These are phyloP conservation scores for Trichocomaceae sp. DNA, from an alignment of 2,329 filamentous ascomycete genomes.

Conservation along the genomic window DNA sequence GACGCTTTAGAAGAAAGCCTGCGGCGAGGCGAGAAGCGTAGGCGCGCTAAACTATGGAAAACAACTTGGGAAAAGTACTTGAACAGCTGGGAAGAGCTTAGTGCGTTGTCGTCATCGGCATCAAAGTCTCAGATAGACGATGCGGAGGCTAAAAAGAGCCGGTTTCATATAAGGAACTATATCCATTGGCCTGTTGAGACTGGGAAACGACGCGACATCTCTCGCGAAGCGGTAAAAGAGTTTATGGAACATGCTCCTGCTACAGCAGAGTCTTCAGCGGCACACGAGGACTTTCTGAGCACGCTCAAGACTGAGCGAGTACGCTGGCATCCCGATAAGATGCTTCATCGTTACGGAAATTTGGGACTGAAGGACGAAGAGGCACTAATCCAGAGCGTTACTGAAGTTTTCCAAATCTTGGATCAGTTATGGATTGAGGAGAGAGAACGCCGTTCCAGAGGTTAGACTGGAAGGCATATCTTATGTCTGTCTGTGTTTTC, in stretches of 20 bases:
- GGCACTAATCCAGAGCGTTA: slow-evolving; percentile 64
- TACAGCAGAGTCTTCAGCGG: not conserved
- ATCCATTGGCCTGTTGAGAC: slow-evolving; percentile 69
- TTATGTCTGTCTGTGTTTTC: not conserved
- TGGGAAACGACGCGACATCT: slow-evolving; percentile 52
- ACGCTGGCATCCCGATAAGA: slow-evolving; percentile 96
- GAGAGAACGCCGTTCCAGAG: slow-evolving; percentile 27
- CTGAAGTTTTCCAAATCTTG: slow-evolving; percentile 83
- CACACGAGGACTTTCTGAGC: slow-evolving; percentile 34
- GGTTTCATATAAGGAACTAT: slow-evolving; percentile 31
- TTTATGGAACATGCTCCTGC: slow-evolving; percentile 60
- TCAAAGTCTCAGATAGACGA: slow-evolving; percentile 4
- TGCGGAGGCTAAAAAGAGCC: slow-evolving; percentile 14
- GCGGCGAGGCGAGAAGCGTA: slow-evolving; percentile 58
- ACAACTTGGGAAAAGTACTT: slow-evolving; percentile 61
- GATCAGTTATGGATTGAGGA: slow-evolving; percentile 71
- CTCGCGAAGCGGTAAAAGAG: slow-evolving; percentile 54
- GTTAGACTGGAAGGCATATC: not conserved
- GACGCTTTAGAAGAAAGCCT: slow-evolving; percentile 64
- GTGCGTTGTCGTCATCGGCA: slow-evolving; percentile 15
- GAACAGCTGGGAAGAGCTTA: slow-evolving; percentile 54
- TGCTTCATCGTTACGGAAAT: slow-evolving; percentile 78
- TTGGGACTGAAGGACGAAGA: slow-evolving; percentile 61
- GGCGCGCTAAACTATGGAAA: slow-evolving; percentile 39
- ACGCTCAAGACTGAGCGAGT: slow-evolving; percentile 77